Base-by-base conservation (phyloP, 805 yeast species). In the Candida maesae region DNA sequence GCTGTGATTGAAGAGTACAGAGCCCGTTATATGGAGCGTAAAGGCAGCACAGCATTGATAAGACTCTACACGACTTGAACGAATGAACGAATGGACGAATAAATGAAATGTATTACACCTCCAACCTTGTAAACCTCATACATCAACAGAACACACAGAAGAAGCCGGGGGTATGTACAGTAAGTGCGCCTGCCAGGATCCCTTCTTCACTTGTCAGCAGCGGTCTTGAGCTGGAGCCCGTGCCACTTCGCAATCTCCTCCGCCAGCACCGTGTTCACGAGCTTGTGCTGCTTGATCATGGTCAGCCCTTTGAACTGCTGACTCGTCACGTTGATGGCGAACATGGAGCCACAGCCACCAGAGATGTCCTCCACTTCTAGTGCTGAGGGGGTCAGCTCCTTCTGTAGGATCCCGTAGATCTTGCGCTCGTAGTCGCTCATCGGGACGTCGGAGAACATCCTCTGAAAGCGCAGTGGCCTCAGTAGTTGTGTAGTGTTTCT, bases 341-440 rank as follows among this genome's bases (percentile, higher is more conserved):
- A 93, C 99, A 93, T 93, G 6, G 97, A 89, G 1, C 99, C 99
- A 65, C 99, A 93, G 1, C 99, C 99, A 15, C 91, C 98, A 20
- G 93, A 81, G 8, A 91, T 79, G 59, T 91, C 98, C 49, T 72
- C 69, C 6, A 91, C 97, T 20, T 72, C 70, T 34, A 90, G 65
- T 26, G 63, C 64, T 23, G 65, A 60, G 2, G 99, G 97, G 6
- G 67, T 50, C 35, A 91, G 74, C 40, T 72, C 72, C 18, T 68
- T 61, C 10, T 69, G 54, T 29, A 89, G 66, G 41, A 78, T 78
- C 19, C 70, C 64, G 55, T 67, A 81, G 19, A 89, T 74, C 58
- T 80, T 70, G 38, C 66, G 59, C 61, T 89, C 96, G 54, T 81
- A 81, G 14, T 71, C 79, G 30, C 44, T 41, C 45, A 44, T 39